These are phyloP conservation scores for Rehmannia glutinosa DNA, from an alignment of 257 asterid genomes.

Conservation along the genomic window DNA sequence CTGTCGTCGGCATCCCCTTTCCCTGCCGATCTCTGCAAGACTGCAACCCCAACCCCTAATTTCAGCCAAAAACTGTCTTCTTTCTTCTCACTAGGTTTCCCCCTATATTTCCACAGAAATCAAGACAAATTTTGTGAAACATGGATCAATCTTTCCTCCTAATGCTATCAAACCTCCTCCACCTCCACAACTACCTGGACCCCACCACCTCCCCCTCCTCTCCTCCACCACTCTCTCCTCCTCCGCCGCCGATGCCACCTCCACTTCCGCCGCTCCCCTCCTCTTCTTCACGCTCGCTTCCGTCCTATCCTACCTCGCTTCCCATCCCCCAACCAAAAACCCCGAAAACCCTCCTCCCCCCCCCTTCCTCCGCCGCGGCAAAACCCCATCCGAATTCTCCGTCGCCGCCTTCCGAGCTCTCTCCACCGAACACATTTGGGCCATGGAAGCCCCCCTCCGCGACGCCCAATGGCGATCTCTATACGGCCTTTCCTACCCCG, in stretches of 20 bases:
- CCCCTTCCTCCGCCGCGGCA: conserved; percentile 42
- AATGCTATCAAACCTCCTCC: conserved; percentile 89
- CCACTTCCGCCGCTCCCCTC: conserved; percentile 95
- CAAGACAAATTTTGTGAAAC: too few relatives aligned
- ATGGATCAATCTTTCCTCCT: conserved; percentile 89
- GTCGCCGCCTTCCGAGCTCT: conserved; percentile 96
- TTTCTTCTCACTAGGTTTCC: conserved; percentile 32
- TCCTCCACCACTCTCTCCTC: conserved; percentile 44
- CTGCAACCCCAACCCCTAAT: conserved; percentile 19
- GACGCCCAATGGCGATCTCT: conserved; percentile 96
- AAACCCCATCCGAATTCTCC: conserved; percentile 71
- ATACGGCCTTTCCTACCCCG: conserved; percentile 87
- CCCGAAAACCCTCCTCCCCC: conserved; percentile 27
- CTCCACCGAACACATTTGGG: conserved; percentile 96
- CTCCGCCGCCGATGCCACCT: conserved; percentile 48
- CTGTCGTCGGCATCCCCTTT: conserved; percentile 14
- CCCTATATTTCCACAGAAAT: background rate
- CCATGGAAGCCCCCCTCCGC: conserved; percentile 92
- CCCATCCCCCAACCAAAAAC: conserved; percentile 46
- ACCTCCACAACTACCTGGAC: conserved; percentile 92
- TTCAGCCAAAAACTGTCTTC: background rate
- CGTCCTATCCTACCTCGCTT: conserved; percentile 83
- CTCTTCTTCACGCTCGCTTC: conserved; percentile 97
- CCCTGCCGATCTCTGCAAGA: conserved; percentile 19
- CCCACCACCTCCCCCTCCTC: conserved; percentile 82